Evolutionary conservation across 2,329 filamentous ascomycete genomes (phyloP), one percentile per base, ranked within the genome.

Genomic region (Emericellopsis cladophorae): DNA sequence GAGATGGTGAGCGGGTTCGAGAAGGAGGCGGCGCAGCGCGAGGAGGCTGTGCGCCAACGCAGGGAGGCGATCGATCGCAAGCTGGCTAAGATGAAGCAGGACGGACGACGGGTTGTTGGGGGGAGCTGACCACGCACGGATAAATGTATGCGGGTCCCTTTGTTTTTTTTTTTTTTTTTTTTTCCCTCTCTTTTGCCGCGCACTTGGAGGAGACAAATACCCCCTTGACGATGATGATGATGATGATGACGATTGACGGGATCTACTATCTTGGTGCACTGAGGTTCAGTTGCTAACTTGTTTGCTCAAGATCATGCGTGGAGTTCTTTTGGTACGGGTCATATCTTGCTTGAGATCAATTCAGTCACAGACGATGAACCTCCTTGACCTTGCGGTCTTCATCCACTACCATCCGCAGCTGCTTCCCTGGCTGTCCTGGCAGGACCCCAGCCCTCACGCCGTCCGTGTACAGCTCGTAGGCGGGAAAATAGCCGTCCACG

Each of bases 391-490:
- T 72, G 49, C 80, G 66, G 48, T 80, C 69, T 47, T 67, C 67
- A 34, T 71, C 70, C 2, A 85, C 74, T 9, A 81, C 62, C 38
- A 85, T 57, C 41, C 77, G 64, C 48, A 85, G 59, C 54, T 84
- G 79, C 46, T 66, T 63, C 7, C 68, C 68, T 22, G 65, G 56
- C 51, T 63, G 67, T 15, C 65, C 56, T 1, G 56, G 42, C 45
- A 82, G 73, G 24, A 79, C 61, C 1, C 80, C 80, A 22, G 58
- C 53, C 42, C 79, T 67, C 43, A 84, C 54, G 15, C 65, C 68
- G 24, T 77, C 72, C 2, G 71, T 72, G 52, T 76, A 86, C 10
- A 85, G 66, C 61, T 85, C 81, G 50, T 85, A 85, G 2, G 78
- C 79, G 4, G 81, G 81, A 51, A 79, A 84, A 57, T 85, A 78